Conservation (phyloP, 2,329 filamentous ascomycete species). For the Xylaria sp. region DNA sequence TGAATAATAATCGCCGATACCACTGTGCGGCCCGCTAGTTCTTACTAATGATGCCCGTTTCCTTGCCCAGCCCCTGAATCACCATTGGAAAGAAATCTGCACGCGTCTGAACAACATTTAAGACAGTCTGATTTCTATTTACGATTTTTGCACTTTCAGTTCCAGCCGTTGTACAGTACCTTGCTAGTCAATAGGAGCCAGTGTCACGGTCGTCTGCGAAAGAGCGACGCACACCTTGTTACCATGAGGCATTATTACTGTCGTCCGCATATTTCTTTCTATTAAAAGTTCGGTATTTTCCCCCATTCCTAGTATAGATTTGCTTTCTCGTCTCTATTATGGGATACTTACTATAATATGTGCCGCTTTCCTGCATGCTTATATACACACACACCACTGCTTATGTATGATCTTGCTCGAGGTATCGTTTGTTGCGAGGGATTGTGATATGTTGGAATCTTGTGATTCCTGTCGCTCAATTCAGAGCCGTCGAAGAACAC, state of each 20-base stretch:
- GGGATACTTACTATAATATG: neutral
- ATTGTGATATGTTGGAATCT: too few relatives aligned
- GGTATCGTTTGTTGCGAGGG: neutral
- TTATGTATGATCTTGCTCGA: neutral
- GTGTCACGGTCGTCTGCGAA: too few relatives aligned
- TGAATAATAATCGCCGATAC: slow-evolving; percentile 22
- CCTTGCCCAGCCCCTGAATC: slow-evolving; percentile 7
- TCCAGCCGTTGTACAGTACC: neutral
- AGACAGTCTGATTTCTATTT: slow-evolving; percentile 7
- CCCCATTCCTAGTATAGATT: neutral
- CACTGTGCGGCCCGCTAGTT: slow-evolving; percentile 16
- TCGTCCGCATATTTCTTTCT: neutral
- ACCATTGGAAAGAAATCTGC: neutral
- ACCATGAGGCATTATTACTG: neutral
- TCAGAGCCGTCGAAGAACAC: too few relatives aligned
- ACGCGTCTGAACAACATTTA: neutral
- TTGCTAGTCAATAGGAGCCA: neutral
- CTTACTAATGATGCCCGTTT: slow-evolving; percentile 10
- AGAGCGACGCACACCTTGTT: neutral
- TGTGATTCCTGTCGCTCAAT: too few relatives aligned
- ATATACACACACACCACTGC: too few relatives aligned
- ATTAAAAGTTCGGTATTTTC: slow-evolving; percentile 10
- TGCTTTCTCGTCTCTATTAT: neutral
- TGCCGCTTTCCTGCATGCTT: neutral
- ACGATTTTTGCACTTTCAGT: slow-evolving; percentile 4